Evolutionary conservation across 352 stramenopile genomes (phyloP).

Genomic region (Phytophthora pluvialis): DNA sequence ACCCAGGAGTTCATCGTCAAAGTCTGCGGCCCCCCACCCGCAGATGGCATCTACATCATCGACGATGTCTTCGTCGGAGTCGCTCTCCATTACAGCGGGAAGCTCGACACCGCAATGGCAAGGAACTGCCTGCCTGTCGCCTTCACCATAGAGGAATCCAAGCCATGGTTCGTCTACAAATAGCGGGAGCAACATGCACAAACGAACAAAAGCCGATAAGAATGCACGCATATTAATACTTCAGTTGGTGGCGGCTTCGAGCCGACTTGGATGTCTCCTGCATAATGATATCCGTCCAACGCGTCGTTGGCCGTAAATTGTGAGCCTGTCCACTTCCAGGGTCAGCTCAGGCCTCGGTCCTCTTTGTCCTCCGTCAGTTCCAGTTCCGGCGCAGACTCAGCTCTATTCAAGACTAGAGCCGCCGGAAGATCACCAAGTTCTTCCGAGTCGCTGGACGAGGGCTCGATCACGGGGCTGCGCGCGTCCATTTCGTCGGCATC

Average conservation of each 20-base stretch:
- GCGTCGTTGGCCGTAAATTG: background rate
- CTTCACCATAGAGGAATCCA: constrained; percentile 2
- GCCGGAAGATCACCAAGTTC: background rate
- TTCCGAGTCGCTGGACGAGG: constrained; percentile 24
- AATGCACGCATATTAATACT: constrained; percentile 28
- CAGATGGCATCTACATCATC: constrained; percentile 27
- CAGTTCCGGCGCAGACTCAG: constrained; percentile 27
- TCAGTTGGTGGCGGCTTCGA: constrained; percentile 11
- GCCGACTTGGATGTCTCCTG: constrained; percentile 3
- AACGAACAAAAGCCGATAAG: constrained; percentile 18
- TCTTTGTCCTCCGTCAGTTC: constrained; percentile 19
- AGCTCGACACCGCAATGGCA: constrained; percentile 3
- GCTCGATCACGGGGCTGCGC: constrained; percentile 40
- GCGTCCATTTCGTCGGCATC: constrained; percentile 64
- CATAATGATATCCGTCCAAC: constrained; percentile 21
- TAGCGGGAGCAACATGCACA: constrained; percentile 12
- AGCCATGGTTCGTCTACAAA: constrained; percentile 17
- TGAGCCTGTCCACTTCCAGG: constrained; percentile 5
- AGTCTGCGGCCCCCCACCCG: constrained; percentile 33
- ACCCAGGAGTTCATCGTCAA: constrained; percentile 25
- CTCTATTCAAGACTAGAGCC: constrained; percentile 15
- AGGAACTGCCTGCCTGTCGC: background rate
- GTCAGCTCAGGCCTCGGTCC: constrained; percentile 19
- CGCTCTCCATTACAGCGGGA: constrained; percentile 3
- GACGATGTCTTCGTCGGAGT: constrained; percentile 12